Conservation (phyloP, 1,284 basidiomycete genomes). For the Phenoliferia sp. region DNA sequence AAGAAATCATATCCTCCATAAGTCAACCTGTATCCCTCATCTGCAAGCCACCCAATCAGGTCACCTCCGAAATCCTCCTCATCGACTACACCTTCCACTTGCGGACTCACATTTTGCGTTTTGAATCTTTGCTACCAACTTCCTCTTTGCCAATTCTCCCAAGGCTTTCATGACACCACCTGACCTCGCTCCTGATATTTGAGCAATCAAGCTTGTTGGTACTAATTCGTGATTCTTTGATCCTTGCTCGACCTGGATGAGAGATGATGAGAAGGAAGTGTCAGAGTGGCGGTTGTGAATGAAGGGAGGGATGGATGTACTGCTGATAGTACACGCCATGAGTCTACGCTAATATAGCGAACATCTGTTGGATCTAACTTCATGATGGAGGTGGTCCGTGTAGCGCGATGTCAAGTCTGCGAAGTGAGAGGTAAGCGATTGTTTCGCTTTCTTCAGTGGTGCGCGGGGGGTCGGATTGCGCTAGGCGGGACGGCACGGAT, state of each 20-base stretch:
- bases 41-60: constrained; percentile 47
- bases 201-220: constrained; percentile 78
- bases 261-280: neutral
- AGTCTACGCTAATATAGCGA: constrained; percentile 84
- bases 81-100: neutral
- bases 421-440: too few species aligned
- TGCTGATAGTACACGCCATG: constrained; percentile 90
- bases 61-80: neutral
- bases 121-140: constrained; percentile 81
- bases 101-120: constrained; percentile 73
- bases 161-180: constrained; percentile 92
- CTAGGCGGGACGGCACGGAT: too few species aligned
- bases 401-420: too few species aligned
- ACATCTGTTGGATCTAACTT: constrained; percentile 51
- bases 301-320: constrained; percentile 46
- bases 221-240: constrained; percentile 98
- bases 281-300: fast-evolving
- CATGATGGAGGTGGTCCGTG: constrained; percentile 9
- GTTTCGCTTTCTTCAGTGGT: too few species aligned
- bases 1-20: constrained; percentile 97
- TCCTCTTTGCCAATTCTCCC: constrained; percentile 83
- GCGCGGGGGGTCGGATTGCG: too few species aligned
- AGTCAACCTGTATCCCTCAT: constrained; percentile 94
- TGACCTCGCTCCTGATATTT: constrained; percentile 82
- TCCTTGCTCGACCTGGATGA: constrained; percentile 81